Conservation (phyloP, 2,329 filamentous ascomycete species). For the Penicillium corylophilum region DNA sequence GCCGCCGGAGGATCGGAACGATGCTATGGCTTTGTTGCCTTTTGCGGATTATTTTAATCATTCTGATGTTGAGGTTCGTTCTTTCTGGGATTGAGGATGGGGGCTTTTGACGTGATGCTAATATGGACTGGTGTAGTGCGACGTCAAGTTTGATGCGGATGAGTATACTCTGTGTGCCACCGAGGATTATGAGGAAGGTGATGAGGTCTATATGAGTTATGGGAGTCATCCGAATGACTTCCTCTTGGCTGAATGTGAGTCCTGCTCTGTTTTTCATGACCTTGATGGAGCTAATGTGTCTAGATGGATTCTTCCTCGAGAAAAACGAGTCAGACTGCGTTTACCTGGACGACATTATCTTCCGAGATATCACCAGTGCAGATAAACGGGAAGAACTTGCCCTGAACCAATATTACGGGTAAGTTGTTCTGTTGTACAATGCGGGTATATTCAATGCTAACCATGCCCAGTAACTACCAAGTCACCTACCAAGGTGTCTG, state of each 20-base stretch:
- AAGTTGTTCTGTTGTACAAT: constrained; percentile 13
- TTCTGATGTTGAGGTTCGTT: constrained; percentile 41
- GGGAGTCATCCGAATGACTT: constrained; percentile 46
- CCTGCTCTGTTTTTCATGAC: neutral
- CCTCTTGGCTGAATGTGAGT: constrained; percentile 45
- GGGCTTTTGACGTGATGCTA: neutral
- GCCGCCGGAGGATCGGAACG: constrained; percentile 40
- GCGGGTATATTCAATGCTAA: constrained; percentile 1
- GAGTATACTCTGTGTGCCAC: constrained; percentile 38
- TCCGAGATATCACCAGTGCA: constrained; percentile 28
- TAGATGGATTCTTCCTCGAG: constrained; percentile 46
- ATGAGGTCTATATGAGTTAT: constrained; percentile 47
- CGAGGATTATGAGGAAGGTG: constrained; percentile 37
- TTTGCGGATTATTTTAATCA: constrained; percentile 52
- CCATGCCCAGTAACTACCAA: constrained; percentile 41
- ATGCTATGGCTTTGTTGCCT: constrained; percentile 47
- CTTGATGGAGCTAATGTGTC: neutral
- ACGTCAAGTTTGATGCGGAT: constrained; percentile 38
- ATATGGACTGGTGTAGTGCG: constrained; percentile 28
- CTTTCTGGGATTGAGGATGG: neutral
- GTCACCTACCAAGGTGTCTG: constrained; percentile 40
- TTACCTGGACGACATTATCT: constrained; percentile 44
- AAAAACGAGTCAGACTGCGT: constrained; percentile 41
- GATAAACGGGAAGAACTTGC: constrained; percentile 35
- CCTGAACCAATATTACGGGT: constrained; percentile 43